phyloP scores from a whole-genome alignment of 169 alveolate species.

The Cystoisospora suis region DNA sequence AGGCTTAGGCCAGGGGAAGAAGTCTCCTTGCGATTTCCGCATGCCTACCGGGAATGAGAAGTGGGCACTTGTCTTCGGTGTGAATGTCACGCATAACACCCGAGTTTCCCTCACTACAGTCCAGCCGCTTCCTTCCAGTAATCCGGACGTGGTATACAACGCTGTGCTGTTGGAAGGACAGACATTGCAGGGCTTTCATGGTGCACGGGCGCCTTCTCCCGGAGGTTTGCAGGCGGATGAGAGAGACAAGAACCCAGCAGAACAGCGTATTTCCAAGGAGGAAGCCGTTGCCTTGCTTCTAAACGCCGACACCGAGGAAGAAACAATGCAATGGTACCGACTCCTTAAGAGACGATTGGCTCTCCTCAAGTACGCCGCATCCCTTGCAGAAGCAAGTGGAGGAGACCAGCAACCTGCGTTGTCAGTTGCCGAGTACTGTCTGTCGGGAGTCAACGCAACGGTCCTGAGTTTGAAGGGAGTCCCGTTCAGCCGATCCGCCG shows the following conservation, averaged over 20 bases:
- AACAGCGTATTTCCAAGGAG: neutral
- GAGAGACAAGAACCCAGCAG: neutral
- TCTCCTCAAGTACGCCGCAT: neutral
- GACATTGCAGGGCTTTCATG: no score
- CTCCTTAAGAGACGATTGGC: conserved; percentile 30
- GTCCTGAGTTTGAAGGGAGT: conserved; percentile 23
- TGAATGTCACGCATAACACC: neutral
- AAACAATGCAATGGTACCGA: neutral
- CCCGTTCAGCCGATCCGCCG: neutral
- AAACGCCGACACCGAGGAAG: neutral
- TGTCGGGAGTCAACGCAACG: neutral
- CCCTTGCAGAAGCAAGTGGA: neutral
- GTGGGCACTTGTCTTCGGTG: neutral
- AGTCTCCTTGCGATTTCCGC: no score
- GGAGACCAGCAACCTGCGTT: neutral
- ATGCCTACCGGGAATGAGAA: neutral
- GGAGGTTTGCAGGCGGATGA: neutral
- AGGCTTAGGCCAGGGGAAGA: no score
- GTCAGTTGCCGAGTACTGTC: conserved; percentile 26
- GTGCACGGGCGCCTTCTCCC: neutral
- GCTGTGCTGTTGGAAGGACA: neutral
- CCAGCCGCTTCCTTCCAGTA: neutral
- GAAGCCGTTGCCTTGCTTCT: neutral
- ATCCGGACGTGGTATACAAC: neutral
- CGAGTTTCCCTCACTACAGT: neutral